Evolutionary conservation across 2,329 filamentous ascomycete species (phyloP).

Genomic region (Aspergillus melleus): DNA sequence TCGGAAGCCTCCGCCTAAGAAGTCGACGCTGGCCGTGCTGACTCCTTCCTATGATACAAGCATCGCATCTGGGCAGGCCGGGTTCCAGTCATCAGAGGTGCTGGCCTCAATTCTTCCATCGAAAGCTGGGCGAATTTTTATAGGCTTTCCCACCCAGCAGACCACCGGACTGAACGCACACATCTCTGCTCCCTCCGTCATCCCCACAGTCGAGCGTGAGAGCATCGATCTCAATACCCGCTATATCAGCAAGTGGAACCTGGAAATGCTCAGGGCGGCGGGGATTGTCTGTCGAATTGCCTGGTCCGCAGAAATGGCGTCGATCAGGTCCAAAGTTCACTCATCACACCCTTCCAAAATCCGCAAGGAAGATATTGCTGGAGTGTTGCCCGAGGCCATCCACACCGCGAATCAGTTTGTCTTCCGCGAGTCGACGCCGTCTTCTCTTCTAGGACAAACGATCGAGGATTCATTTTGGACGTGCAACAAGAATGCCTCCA

Average conservation of each 20-base stretch:
- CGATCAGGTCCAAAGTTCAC: conserved; percentile 64
- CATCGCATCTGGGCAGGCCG: conserved; percentile 61
- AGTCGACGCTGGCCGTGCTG: conserved; percentile 80
- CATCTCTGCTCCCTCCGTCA: conserved; percentile 92
- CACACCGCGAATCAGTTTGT: conserved; percentile 87
- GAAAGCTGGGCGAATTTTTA: conserved; percentile 90
- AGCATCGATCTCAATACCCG: conserved; percentile 95
- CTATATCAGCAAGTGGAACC: conserved; percentile 93
- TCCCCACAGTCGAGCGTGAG: conserved; percentile 94
- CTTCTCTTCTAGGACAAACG: conserved; percentile 75
- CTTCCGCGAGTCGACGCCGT: conserved; percentile 87
- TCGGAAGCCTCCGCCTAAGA: conserved; percentile 92
- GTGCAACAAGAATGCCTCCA: conserved; percentile 75
- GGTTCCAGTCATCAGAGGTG: conserved; percentile 59
- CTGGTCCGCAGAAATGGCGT: conserved; percentile 82
- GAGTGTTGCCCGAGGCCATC: conserved; percentile 73
- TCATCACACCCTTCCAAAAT: conserved; percentile 50
- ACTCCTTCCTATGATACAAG: conserved; percentile 88
- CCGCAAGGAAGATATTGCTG: conserved; percentile 62
- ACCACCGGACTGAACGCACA: conserved; percentile 93
- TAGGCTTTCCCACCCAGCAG: conserved; percentile 95
- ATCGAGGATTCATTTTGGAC: conserved; percentile 98
- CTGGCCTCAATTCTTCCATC: conserved; percentile 88
- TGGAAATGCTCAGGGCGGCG: conserved; percentile 85
- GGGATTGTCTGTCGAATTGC: conserved; percentile 88